These are phyloP conservation scores for Leccinum ponderosum DNA, from an alignment of 1,284 basidiomycete genomes.

Conservation along the genomic window DNA sequence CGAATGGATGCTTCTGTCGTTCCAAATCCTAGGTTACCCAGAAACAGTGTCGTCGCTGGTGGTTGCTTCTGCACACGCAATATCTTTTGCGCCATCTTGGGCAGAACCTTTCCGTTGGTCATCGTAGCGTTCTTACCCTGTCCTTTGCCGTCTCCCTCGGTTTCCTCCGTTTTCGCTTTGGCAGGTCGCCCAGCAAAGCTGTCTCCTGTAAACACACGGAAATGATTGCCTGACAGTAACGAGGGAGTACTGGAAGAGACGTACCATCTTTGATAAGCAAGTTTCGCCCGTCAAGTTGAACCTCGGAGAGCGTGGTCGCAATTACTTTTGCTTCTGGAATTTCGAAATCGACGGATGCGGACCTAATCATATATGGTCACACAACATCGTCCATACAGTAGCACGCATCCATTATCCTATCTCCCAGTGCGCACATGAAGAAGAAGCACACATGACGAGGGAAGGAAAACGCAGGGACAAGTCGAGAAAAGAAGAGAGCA, in stretches of 20 bases:
- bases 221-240: conserved; percentile 15
- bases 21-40: conserved; percentile 89
- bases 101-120: conserved; percentile 39
- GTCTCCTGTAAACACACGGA: conserved; percentile 48
- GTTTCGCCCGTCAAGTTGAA: conserved; percentile 80
- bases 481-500: background rate
- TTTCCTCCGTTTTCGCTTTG: conserved; percentile 1
- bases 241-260: conserved; percentile 16
- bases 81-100: conserved; percentile 84
- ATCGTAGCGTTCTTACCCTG: conserved; percentile 28
- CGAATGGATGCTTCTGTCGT: conserved; percentile 78
- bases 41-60: conserved; percentile 80
- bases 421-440: background rate
- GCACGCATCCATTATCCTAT: background rate
- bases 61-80: conserved; percentile 81
- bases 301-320: conserved; percentile 83
- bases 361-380: conserved; percentile 50
- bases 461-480: background rate
- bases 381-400: background rate
- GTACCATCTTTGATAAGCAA: conserved; percentile 92
- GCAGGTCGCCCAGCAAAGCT: conserved; percentile 71
- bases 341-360: conserved; percentile 95
- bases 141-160: conserved; percentile 23
- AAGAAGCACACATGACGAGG: background rate
- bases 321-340: conserved; percentile 70